A percentile compares a stretch with the other conserved stretches of the same genome.
phyloP scores from a whole-genome alignment of 2,329 filamentous ascomycete genomes.

The Neurospora sp. region DNA sequence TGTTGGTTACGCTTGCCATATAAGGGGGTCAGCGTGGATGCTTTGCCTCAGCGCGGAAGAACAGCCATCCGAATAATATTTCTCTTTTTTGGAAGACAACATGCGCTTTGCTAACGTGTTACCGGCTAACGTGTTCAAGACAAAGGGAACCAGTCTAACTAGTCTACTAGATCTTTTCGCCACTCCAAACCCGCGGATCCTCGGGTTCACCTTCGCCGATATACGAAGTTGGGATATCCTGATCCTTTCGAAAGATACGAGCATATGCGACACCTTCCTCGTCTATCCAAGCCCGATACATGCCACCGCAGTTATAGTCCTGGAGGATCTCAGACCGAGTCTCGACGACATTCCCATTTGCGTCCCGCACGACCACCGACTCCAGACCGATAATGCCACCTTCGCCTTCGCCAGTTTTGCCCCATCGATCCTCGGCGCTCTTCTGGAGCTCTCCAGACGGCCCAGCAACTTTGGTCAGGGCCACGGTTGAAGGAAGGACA shows the following conservation, averaged over 20 bases:
- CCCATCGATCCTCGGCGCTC: slow-evolving; percentile 66
- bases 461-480: slow-evolving; percentile 58
- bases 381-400: slow-evolving; percentile 83
- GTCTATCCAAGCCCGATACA: slow-evolving; percentile 74
- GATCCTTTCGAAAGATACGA: slow-evolving; percentile 40
- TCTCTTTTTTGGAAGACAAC: slow-evolving; percentile 2
- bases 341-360: slow-evolving; percentile 30
- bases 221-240: slow-evolving; percentile 6
- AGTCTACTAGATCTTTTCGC: slow-evolving; percentile 6
- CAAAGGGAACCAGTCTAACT: not conserved
- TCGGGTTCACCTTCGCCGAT: slow-evolving; percentile 4
- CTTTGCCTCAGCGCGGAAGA: slow-evolving; percentile 6
- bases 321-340: slow-evolving; percentile 48
- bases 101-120: not conserved
- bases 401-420: slow-evolving; percentile 64
- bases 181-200: not conserved
- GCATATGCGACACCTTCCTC: slow-evolving; percentile 46
- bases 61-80: slow-evolving; percentile 17
- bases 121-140: not conserved
- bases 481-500: slow-evolving; percentile 38
- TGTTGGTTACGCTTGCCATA: slow-evolving; percentile 14
- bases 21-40: slow-evolving; percentile 6
- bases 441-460: slow-evolving; percentile 61
- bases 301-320: slow-evolving; percentile 78
- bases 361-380: slow-evolving; percentile 36